Base-by-base conservation (phyloP, 352 stramenopile genomes). In the Stramenopiles sp. region DNA sequence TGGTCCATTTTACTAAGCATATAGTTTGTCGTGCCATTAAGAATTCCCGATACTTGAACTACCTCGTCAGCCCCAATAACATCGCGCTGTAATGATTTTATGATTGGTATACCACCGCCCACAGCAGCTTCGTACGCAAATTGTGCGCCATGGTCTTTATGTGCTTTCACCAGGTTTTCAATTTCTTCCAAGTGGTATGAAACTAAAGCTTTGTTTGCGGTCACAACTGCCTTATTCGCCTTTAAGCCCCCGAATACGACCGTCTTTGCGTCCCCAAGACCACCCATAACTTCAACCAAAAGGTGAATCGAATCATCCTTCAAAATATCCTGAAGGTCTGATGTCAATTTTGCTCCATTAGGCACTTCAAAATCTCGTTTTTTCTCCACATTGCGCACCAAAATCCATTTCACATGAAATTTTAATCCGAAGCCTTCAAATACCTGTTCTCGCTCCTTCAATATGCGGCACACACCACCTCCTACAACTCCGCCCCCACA, bases 11-110 rank as follows among this genome's bases (percentile, higher is more conserved):
- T 98, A 75, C 91, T 95, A 67, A 98, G 85, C 91, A 98, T 98
- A 88, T 96, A 98, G 87, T 98, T 98, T 78, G 94, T 98, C 4
- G 94, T 98, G 75, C 95, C 95, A 86, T 98, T 98, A 88, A 96
- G 95, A 85, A 98, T 98, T 30, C 95, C 95, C 44, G 91, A 91
- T 81, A 98, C 90, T 82, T 94, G 90, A 8, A 80, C 4, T 81
- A 84, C 81, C 30, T 31, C 32, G 22, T 80, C 78, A 14, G 33
- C 76, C 1, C 4, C 33, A 14, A 81, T 55, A 75, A 81, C 33
- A 32, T 75, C 32, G 1, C 71, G 76, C 22, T 81, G 32, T 1
- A 80, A 14, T 8, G 71, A 81, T 80, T 75, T 80, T 80, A 81
- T 44, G 4, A 81, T 14, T 14, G 71, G 76, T 67, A 7, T 8